Evolutionary conservation across 768 basidiomycete genomes (phyloP), one percentile per base, ranked within the genome.

Genomic region (Agaricus blazei): DNA sequence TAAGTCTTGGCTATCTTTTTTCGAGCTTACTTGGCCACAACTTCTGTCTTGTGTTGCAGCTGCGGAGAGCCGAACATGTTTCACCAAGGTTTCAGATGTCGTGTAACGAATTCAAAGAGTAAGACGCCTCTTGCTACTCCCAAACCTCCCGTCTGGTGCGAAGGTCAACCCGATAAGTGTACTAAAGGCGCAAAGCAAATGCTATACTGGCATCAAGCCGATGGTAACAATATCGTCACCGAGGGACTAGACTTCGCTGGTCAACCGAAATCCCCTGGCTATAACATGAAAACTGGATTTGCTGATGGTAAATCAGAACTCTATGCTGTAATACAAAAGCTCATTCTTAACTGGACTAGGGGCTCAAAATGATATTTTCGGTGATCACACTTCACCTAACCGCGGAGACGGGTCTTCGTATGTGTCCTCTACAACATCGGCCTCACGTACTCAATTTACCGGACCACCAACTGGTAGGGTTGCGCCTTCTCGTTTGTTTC

Each of bases 61-160:
- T 82, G 81, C 58, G 81, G 81, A 26, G 63, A 78, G 59, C 75
- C 79, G 5, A 82, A 82, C 65, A 80, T 81, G 61, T 82, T 77
- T 63, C 70, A 74, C 57, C 62, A 70, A 51, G 66, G 73, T 36
- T 79, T 74, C 68, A 70, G 69, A 38, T 82, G 80, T 70, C 72
- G 67, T n/a, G 80, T 82, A 14, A 75, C 77, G 0, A 69, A 69
- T 8, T 69, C 79, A 3, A 76, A 65, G 1, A 66, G 69, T 31
- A 75, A 62, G 14, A 69, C 65, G 0, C 70, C 75, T 12, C 54
- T 82, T 9, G 77, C 73, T 12, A 47, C 67, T 0, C 66, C 74
- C 5, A 69, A 79, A 56, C 71, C 81, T 9, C 70, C 80, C 1
- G 72, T 75, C 3, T 82, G 80, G 80, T 82, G 81, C 60, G 75